Evolutionary conservation across 2,329 filamentous ascomycete species (phyloP), one percentile per base, ranked within the genome.

Genomic region (Colletotrichum sansevieriae): DNA sequence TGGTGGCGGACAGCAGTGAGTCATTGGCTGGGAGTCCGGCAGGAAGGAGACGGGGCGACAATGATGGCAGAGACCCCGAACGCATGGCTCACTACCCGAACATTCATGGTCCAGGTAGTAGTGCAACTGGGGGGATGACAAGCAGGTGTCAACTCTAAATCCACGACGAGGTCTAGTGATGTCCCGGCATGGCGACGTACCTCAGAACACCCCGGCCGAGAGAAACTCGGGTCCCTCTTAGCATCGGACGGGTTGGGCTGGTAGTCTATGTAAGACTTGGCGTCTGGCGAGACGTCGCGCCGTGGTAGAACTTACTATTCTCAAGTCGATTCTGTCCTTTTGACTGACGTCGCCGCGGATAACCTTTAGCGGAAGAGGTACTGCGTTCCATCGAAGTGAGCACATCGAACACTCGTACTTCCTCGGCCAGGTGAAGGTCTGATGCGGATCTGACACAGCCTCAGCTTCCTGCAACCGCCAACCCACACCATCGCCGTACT

Each of bases 51-150:
- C 43, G 9, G 63, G 63, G 37, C 51, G 56, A 57, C 67, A 70
- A 15, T 37, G 62, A 10, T 63, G 56, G 52, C 69, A 71, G 33
- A 70, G 60, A 9, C 62, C 69, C 39, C 69, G 62, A 25, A 70
- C 62, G 54, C 69, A 71, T n/a, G 69, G 69, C 47, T 66, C 61
- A 18, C 55, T 56, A 15, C 56, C 66, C 11, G 65, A 54, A 9
- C 55, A 60, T 44, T 71, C 68, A 44, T 71, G 68, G 18, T 68
- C 68, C 43, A 71, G 69, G 15, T 70, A 71, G 56, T 68, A 71
- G 20, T 68, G 64, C 10, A 70, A 57, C 68, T 70, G 25, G 22
- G 33, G 58, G 18, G 12, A 54, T 39, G 39, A 5, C 25, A 25
- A 18, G 22, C 4, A 44, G 8, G n/a, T 58, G 68, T 70, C 29